A percentile compares a stretch with the other conserved stretches of the same genome.
These are phyloP conservation scores for Scedosporium minutisporum DNA, from an alignment of 2,329 filamentous ascomycete genomes.

Conservation along the genomic window DNA sequence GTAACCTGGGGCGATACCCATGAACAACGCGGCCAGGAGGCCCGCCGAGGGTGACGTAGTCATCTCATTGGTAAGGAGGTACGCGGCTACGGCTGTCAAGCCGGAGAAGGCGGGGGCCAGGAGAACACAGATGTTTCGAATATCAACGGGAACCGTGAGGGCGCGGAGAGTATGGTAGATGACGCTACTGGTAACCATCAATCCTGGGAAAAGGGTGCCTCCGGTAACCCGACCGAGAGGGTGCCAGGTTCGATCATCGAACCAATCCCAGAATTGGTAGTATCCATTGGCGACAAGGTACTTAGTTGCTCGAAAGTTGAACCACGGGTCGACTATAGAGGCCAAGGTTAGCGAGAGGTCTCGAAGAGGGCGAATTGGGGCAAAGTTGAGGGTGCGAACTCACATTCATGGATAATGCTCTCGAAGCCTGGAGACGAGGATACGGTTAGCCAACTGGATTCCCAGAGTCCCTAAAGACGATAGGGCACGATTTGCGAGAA, in stretches of 20 bases:
- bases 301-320: slow-evolving; percentile 98
- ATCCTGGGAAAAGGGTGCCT: slow-evolving; percentile 93
- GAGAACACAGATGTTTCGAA: slow-evolving; percentile 96
- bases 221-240: slow-evolving; percentile 95
- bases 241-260: slow-evolving; percentile 99
- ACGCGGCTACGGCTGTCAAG: slow-evolving; percentile 83
- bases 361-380: slow-evolving; percentile 4
- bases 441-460: slow-evolving; percentile 18
- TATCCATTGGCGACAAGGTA: slow-evolving; percentile 96
- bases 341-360: slow-evolving; percentile 10
- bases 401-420: slow-evolving; percentile 99
- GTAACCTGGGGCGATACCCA: slow-evolving; percentile 96
- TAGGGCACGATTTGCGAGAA: too few relatives aligned
- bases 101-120: slow-evolving; percentile 92
- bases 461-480: neutral
- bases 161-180: slow-evolving; percentile 92
- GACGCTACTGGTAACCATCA: slow-evolving; percentile 97
- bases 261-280: slow-evolving; percentile 99
- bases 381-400: slow-evolving; percentile 29
- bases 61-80: slow-evolving; percentile 96
- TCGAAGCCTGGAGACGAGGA: slow-evolving; percentile 61
- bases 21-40: slow-evolving; percentile 86
- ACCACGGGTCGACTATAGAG: slow-evolving; percentile 88
- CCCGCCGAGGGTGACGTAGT: slow-evolving; percentile 89
- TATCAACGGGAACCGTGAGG: slow-evolving; percentile 87